Conservation (phyloP, 805 yeast species). For the Saccharomycopsis sp. region DNA sequence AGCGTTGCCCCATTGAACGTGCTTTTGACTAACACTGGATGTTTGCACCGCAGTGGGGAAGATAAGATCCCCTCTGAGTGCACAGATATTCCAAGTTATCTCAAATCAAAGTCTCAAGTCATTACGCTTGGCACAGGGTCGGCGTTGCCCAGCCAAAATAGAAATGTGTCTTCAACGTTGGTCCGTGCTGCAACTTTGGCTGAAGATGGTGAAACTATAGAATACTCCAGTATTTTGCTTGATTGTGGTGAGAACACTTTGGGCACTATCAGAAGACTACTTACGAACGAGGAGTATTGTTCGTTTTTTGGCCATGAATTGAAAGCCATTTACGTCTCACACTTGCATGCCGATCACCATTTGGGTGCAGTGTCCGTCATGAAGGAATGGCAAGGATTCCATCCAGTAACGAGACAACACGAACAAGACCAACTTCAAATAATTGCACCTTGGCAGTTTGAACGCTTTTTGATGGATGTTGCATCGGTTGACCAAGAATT, state of each 20-base stretch:
- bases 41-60: too few relatives aligned
- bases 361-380: conserved; percentile 70
- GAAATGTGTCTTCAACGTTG: conserved; percentile 79
- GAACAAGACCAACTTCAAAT: conserved; percentile 36
- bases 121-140: conserved; percentile 89
- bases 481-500: conserved; percentile 35
- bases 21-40: too few relatives aligned
- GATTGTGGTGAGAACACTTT: conserved; percentile 96
- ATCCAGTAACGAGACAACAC: conserved; percentile 30
- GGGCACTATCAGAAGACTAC: conserved; percentile 59
- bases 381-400: conserved; percentile 49
- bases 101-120: conserved; percentile 51
- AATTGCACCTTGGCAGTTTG: conserved; percentile 68
- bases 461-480: conserved; percentile 65
- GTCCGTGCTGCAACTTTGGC: conserved; percentile 51
- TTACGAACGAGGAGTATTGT: conserved; percentile 37
- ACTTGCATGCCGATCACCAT: conserved; percentile 96
- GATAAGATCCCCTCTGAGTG: too few relatives aligned
- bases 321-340: conserved; percentile 63
- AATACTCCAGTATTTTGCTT: conserved; percentile 44
- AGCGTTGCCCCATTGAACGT: too few relatives aligned
- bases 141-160: conserved; percentile 72
- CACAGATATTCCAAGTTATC: conserved; percentile 16
- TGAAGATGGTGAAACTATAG: conserved; percentile 22
- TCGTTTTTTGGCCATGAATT: conserved; percentile 47